phyloP scores from a whole-genome alignment of 2,329 filamentous ascomycete genomes.

The Botrytis squamosa region DNA sequence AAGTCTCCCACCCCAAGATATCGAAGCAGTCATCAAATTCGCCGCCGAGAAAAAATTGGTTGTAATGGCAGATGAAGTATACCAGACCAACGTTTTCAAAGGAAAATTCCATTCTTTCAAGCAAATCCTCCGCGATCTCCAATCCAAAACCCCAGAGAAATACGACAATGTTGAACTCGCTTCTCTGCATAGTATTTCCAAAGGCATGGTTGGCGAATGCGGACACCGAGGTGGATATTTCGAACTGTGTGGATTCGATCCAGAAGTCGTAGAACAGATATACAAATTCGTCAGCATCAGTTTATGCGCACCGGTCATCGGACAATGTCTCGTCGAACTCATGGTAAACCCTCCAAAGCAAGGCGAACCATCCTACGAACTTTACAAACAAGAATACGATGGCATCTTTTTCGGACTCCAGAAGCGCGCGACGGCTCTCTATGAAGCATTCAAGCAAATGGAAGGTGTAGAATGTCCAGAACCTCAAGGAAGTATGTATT shows the following conservation, averaged over 20 bases:
- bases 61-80: constrained; percentile 93
- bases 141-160: constrained; percentile 69
- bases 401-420: constrained; percentile 76
- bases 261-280: constrained; percentile 83
- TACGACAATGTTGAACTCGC: constrained; percentile 87
- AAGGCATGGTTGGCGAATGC: constrained; percentile 99
- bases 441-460: constrained; percentile 90
- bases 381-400: constrained; percentile 84
- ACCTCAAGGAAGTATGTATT: constrained; percentile 85
- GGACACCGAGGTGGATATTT: constrained; percentile 98
- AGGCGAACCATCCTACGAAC: constrained; percentile 78
- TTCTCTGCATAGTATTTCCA: constrained; percentile 89
- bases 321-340: constrained; percentile 93
- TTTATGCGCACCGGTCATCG: constrained; percentile 91
- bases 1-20: constrained; percentile 73
- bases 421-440: constrained; percentile 78
- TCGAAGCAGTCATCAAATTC: constrained; percentile 82
- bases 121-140: constrained; percentile 76
- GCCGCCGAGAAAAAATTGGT: constrained; percentile 83
- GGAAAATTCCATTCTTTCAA: constrained; percentile 97
- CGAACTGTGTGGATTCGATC: constrained; percentile 87
- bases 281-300: constrained; percentile 99
- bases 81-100: constrained; percentile 97
- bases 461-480: constrained; percentile 89
- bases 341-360: constrained; percentile 93